Evolutionary conservation across 495 filamentous ascomycete species (phyloP).

Genomic region (Penicillium pulvis): DNA sequence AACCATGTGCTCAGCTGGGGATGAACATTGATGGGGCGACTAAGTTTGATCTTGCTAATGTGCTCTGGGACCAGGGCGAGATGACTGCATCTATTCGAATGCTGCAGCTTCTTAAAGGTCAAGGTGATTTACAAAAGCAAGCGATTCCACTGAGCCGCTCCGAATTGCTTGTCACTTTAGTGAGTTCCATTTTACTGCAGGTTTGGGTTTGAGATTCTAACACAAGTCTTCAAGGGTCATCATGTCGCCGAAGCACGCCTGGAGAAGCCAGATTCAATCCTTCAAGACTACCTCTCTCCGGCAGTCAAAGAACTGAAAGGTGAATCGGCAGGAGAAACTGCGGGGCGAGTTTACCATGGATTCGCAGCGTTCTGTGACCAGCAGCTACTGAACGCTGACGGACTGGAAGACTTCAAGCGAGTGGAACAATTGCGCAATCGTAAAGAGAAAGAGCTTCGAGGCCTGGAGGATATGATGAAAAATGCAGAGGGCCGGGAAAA

Average conservation of each 20-base stretch:
- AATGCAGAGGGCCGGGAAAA: slow-evolving; percentile 52
- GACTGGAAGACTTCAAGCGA: slow-evolving; percentile 81
- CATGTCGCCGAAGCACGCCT: slow-evolving; percentile 90
- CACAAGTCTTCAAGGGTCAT: slow-evolving; percentile 56
- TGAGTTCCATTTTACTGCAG: slow-evolving; percentile 32
- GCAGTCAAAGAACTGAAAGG: slow-evolving; percentile 79
- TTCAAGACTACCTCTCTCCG: slow-evolving; percentile 76
- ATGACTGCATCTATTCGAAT: slow-evolving; percentile 88
- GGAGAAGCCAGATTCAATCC: slow-evolving; percentile 88
- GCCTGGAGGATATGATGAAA: slow-evolving; percentile 62
- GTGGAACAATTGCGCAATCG: slow-evolving; percentile 76
- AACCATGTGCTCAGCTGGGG: slow-evolving; percentile 63
- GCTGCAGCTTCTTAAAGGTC: slow-evolving; percentile 70
- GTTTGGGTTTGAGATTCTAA: slow-evolving; percentile 14
- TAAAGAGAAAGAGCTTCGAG: slow-evolving; percentile 74
- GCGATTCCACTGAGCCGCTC: slow-evolving; percentile 72
- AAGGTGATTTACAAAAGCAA: slow-evolving; percentile 66
- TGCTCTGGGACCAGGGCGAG: slow-evolving; percentile 94
- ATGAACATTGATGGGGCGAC: slow-evolving; percentile 75
- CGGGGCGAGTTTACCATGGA: slow-evolving; percentile 88
- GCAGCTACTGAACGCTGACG: slow-evolving; percentile 82
- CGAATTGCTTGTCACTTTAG: slow-evolving; percentile 83
- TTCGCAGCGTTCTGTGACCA: slow-evolving; percentile 95
- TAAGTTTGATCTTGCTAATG: slow-evolving; percentile 78
- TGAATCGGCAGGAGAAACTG: slow-evolving; percentile 67